These are phyloP conservation scores for Gossypium australe DNA, from an alignment of 345 rosid species.

Conservation along the genomic window DNA sequence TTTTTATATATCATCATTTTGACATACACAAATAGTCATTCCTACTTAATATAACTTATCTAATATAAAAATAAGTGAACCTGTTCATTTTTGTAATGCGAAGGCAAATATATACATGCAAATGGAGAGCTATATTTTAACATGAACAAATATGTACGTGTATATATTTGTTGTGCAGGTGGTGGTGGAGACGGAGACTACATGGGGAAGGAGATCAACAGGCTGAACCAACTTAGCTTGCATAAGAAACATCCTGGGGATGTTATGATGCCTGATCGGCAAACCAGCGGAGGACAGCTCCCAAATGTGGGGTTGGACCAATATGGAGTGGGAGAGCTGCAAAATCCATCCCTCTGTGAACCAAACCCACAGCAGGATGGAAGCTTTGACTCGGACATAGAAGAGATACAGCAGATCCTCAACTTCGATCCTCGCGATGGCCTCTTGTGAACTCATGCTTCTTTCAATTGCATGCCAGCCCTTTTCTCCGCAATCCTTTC, in stretches of 20 bases:
- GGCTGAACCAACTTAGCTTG: not conserved
- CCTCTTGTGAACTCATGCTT: not conserved
- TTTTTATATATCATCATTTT: no score
- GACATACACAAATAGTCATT: no score
- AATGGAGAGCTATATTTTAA: no score
- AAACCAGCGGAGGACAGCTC: not conserved
- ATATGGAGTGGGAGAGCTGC: not conserved
- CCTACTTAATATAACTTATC: no score
- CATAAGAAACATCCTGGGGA: not conserved
- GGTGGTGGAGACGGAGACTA: not conserved
- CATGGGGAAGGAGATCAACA: not conserved
- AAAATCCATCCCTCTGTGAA: not conserved
- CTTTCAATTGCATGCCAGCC: not conserved
- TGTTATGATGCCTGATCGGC: not conserved
- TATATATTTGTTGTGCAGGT: not conserved
- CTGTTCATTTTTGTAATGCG: no score
- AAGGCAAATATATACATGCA: no score
- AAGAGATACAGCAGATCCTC: constrained; percentile 17
- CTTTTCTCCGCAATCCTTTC: not conserved
- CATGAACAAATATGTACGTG: not conserved
- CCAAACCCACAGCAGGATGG: not conserved
- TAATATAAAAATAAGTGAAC: no score
- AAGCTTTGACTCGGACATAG: not conserved
- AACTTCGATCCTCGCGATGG: not conserved
- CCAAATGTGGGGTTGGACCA: not conserved